Evolutionary conservation across 176 grass and related monocot species (phyloP), one percentile per base, ranked within the genome.

Genomic region (Oryza meridionalis): DNA sequence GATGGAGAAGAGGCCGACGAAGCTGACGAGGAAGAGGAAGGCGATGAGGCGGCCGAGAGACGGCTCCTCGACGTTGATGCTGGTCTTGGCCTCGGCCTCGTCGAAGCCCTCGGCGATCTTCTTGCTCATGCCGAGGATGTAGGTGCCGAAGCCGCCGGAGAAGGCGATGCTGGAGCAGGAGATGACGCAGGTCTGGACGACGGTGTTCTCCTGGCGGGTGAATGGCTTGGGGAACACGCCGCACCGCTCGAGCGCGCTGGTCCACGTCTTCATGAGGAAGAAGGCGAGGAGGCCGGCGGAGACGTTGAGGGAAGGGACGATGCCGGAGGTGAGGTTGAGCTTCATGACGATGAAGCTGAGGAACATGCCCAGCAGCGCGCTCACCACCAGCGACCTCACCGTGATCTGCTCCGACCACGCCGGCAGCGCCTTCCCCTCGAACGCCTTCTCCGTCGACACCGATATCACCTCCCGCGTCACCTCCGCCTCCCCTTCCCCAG

Each of bases 341-440:
- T 95, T 95, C 93, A 95, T 95, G 12, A 95, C 86, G 88, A 95
- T 92, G 91, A 95, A 89, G 91, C 93, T 95, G 0, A 95, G 83
- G 88, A 95, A 92, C 9, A 90, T 19, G 4, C 90, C 90, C 63
- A 95, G 80, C 15, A 10, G 53, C 2, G 84, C 7, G 88, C 93
- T 95, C 11, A 95, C 93, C 51, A 86, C 90, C 79, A 95, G 4
- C 2, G 93, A 84, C 0, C 93, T 80, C 27, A 84, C 26, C 11
- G 88, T 95, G 82, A 95, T 88, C 93, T 95, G 93, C 72, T 92
- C 85, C 29, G 84, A 82, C 93, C 93, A 95, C 9, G 85, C 32
- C 19, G 90, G 93, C 9, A 95, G 77, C 2, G 33, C 24, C 85
- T 92, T 78, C 6, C 76, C 74, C 67, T 95, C 90, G 71, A 95